Evolutionary conservation across 106 monocot genomes (phyloP), one percentile per base, ranked within the genome.

Genomic region (Acanthochlamys bracteata): DNA sequence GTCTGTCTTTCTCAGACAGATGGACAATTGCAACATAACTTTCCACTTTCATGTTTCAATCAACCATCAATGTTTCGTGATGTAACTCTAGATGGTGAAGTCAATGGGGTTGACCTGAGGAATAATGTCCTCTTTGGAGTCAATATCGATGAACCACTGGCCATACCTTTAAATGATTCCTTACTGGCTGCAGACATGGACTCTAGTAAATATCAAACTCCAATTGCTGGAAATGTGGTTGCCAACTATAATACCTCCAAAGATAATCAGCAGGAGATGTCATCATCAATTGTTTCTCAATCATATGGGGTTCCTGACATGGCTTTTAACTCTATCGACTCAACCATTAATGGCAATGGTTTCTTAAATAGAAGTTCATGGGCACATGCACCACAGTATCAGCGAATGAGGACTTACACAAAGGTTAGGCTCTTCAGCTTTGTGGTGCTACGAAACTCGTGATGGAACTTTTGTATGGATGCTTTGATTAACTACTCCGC

Each of bases 231-330:
- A n/a, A 74, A 84, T 71, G 61, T 79, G 41, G 63, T 83, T 46
- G 55, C 46, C 57, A 78, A 78, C 70, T 88, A 82, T 55, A 77
- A 63, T 39, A 40, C 55, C 55, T 69, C 83, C 2, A 86, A 90
- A 75, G 86, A 94, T 76, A 70, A 66, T 55, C 86, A 86, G 42
- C 86, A 84, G 73, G 94, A 95, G 39, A 11, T 80, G 57, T 82
- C 89, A 57, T 88, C 87, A 27, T 90, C 90, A 12, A 82, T 84
- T 61, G 78, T 83, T 74, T 88, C 95, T 57, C 95, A 85, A 61
- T 83, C 95, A 13, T 84, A 82, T 78, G 87, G 86, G 55, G 80
- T 91, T 70, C 73, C 84, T 26, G 90, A 96, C 56, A 66, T 84
- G 78, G 88, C 73, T 41, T 91, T 96, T 54, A 90, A 84, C 61